phyloP scores from a whole-genome alignment of 1,284 basidiomycete species.

The Ceratobasidium sp. region DNA sequence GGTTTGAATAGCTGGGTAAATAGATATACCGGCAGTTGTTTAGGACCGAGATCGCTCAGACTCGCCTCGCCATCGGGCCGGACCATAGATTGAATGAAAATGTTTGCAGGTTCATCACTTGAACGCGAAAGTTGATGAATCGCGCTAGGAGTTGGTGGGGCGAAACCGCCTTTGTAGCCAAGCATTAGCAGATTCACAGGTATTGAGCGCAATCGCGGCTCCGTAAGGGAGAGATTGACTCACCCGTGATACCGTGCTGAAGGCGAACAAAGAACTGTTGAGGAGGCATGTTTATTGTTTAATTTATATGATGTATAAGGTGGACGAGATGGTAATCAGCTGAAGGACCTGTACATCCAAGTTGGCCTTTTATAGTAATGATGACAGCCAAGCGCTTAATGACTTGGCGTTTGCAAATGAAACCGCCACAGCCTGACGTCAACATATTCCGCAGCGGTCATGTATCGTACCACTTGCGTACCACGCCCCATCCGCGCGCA shows the following conservation, averaged over 20 bases:
- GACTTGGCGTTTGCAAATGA: neutral
- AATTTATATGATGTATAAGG: neutral
- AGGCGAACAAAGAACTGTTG: constrained; percentile 50
- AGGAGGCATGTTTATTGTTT: constrained; percentile 26
- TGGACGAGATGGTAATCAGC: neutral
- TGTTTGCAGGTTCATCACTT: constrained; percentile 56
- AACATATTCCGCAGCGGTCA: constrained; percentile 31
- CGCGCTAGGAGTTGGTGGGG: constrained; percentile 73
- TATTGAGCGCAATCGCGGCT: neutral
- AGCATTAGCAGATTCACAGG: no score
- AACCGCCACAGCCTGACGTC: constrained; percentile 4
- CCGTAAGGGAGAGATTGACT: neutral
- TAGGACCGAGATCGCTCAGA: constrained; percentile 64
- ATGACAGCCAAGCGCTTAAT: neutral
- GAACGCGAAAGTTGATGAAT: constrained; percentile 68
- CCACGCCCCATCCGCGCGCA: no score
- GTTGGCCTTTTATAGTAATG: neutral
- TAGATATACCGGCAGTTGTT: constrained; percentile 59
- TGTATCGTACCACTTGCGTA: constrained; percentile 1
- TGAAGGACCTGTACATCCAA: neutral
- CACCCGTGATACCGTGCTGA: constrained; percentile 48
- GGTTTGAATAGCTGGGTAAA: constrained; percentile 36
- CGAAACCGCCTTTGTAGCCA: constrained; percentile 71
- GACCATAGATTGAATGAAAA: constrained; percentile 66
- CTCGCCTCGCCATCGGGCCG: constrained; percentile 66